Base-by-base conservation (phyloP, 208 protist genomes). In the Trypanosoma theileri region DNA sequence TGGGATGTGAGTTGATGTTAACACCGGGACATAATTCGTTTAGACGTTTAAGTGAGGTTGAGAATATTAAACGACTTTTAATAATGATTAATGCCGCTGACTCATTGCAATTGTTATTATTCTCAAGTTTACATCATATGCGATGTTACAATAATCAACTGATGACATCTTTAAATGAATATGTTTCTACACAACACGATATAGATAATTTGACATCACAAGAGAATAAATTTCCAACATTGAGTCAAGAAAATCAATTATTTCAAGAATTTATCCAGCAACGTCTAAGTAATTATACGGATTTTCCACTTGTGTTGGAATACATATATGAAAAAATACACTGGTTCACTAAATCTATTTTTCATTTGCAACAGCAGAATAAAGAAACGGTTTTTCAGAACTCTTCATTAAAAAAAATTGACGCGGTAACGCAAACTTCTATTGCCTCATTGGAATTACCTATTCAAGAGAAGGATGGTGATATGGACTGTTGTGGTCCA, bases 51-150 rank as follows among this genome's bases (percentile, higher is more conserved):
- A 21, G 1, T 54, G 66, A 71, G 24, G 66, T 28, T 19, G 66
- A 71, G 35, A 44, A 41, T 24, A 14, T 63, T 13, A 26, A 56
- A 35, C 55, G 66, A 21, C 22, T 71, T 46, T 21, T 63, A 19
- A 63, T 71, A 21, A 54, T 63, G 24, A 3, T 57, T n/a, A 16
- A 4, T 26, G 56, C 66, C 21, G 54, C 45, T 56, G 42, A 71
- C 12, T 61, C 45, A 4, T 48, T 62, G 31, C 19, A 57, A n/a
- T 42, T 24, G 1, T 48, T 63, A 52, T 35, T 63, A 45, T 45
- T 63, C 16, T 44, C 22, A 13, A 45, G 12, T 63, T 16, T 55
- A 24, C 10, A 45, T 42, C 17, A 57, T 0, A 10, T 19, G 24
- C 56, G 35, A 48, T 9, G 24, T 40, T 45, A 16, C 24, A 17